These are phyloP conservation scores for Phytopythium litorale DNA, from an alignment of 352 stramenopile genomes.

Conservation along the genomic window DNA sequence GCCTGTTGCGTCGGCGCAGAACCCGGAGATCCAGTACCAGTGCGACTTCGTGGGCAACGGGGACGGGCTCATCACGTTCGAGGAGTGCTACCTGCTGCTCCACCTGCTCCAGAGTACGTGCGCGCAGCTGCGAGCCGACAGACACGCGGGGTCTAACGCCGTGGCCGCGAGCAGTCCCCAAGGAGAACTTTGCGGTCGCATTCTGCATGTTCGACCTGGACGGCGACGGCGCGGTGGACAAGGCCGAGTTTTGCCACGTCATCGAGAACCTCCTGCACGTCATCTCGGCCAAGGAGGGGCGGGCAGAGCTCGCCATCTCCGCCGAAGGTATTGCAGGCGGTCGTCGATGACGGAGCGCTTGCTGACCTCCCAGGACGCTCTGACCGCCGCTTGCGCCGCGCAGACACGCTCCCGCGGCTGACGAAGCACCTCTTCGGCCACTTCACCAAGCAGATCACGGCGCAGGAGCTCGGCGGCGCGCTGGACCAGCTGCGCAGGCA, in stretches of 20 bases:
- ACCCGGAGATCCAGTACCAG: slow-evolving; percentile 46
- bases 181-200: slow-evolving; percentile 73
- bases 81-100: slow-evolving; percentile 78
- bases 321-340: slow-evolving; percentile 14
- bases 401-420: slow-evolving; percentile 41
- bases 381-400: slow-evolving; percentile 1
- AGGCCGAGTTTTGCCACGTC: slow-evolving; percentile 67
- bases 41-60: slow-evolving; percentile 73
- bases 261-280: slow-evolving; percentile 57
- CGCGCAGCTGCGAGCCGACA: too few relatives aligned
- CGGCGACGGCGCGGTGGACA: slow-evolving; percentile 67
- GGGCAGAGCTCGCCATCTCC: slow-evolving; percentile 20
- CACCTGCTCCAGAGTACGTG: slow-evolving; percentile 71
- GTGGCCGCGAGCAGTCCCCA: slow-evolving; percentile 38
- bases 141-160: neutral
- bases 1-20: slow-evolving; percentile 22
- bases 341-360: neutral
- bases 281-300: slow-evolving; percentile 27
- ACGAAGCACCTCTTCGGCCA: slow-evolving; percentile 64
- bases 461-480: slow-evolving; percentile 41
- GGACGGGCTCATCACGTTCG: slow-evolving; percentile 71
- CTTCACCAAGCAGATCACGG: slow-evolving; percentile 53
- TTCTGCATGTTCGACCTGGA: slow-evolving; percentile 84
- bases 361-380: neutral
- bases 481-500: slow-evolving; percentile 54